Evolutionary conservation across 1,284 basidiomycete genomes (phyloP).

Genomic region (Cryptococcus neoformans): DNA sequence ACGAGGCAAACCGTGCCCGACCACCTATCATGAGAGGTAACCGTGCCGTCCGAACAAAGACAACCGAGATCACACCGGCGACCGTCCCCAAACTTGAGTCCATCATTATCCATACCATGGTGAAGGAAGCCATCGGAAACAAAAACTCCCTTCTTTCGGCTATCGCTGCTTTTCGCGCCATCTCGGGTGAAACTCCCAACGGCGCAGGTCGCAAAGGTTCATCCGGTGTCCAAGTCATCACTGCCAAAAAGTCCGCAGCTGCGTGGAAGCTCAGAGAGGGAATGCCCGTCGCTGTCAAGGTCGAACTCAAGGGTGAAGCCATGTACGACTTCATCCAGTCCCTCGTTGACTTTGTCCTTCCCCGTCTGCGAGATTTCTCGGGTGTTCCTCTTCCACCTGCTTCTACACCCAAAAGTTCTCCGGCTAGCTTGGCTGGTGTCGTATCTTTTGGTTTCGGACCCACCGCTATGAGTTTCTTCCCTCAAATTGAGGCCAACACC

Average conservation of each 20-base stretch:
- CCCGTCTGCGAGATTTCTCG: slow-evolving; percentile 83
- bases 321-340: slow-evolving; percentile 93
- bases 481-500: slow-evolving; percentile 87
- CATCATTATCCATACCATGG: slow-evolving; percentile 79
- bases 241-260: slow-evolving; percentile 73
- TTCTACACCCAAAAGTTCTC: slow-evolving; percentile 55
- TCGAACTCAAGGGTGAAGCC: slow-evolving; percentile 79
- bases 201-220: slow-evolving; percentile 66
- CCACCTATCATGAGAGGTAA: slow-evolving; percentile 41
- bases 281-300: slow-evolving; percentile 81
- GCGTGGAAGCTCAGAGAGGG: slow-evolving; percentile 81
- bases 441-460: slow-evolving; percentile 84
- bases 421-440: slow-evolving; percentile 77
- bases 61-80: slow-evolving; percentile 57
- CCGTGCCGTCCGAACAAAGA: slow-evolving; percentile 41
- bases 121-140: slow-evolving; percentile 72
- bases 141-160: slow-evolving; percentile 75
- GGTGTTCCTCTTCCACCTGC: slow-evolving; percentile 75
- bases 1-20: slow-evolving; percentile 47
- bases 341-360: slow-evolving; percentile 90
- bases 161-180: slow-evolving; percentile 80
- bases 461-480: slow-evolving; percentile 85
- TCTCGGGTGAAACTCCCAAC: slow-evolving; percentile 75
- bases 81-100: slow-evolving; percentile 75
- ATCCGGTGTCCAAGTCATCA: slow-evolving; percentile 75